Percentiles rank a stretch among this genome's conserved stretches.
These are phyloP conservation scores for Fusarium robinianum DNA, from an alignment of 2,329 filamentous ascomycete genomes.

Conservation along the genomic window DNA sequence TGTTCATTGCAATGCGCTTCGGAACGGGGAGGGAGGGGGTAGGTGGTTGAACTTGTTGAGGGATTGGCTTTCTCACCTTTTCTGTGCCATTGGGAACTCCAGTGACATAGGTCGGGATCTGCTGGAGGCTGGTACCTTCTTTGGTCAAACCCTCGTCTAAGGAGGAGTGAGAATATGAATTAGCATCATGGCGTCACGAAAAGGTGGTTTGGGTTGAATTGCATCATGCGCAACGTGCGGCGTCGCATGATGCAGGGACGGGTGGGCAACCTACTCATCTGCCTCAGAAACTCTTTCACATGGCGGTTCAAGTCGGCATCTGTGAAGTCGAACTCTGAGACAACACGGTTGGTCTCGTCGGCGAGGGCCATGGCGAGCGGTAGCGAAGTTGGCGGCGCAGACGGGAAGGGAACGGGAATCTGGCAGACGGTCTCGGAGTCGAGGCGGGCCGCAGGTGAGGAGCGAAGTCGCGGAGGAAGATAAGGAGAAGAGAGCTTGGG, in stretches of 20 bases:
- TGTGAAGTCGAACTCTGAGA: slow-evolving; percentile 83
- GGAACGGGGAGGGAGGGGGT: too few relatives aligned
- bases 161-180: slow-evolving; percentile 18
- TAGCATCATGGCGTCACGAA: slow-evolving; percentile 7
- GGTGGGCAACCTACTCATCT: slow-evolving; percentile 66
- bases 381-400: slow-evolving; percentile 57
- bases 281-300: slow-evolving; percentile 81
- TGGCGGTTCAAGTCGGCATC: slow-evolving; percentile 77
- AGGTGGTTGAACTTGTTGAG: too few relatives aligned
- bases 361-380: slow-evolving; percentile 64
- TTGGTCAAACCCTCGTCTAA: slow-evolving; percentile 79
- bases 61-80: slow-evolving; percentile 81
- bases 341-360: slow-evolving; percentile 78
- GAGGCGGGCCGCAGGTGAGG: too few relatives aligned
- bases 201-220: not conserved
- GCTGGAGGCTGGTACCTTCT: slow-evolving; percentile 81
- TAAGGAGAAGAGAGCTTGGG: slow-evolving; percentile 35
- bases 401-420: slow-evolving; percentile 59
- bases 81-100: slow-evolving; percentile 95
- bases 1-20: too few relatives aligned
- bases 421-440: slow-evolving; percentile 56
- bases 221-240: slow-evolving; percentile 12
- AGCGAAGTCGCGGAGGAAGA: slow-evolving; percentile 40
- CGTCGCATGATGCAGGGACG: slow-evolving; percentile 7
- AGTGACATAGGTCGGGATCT: slow-evolving; percentile 97